phyloP scores from a whole-genome alignment of 2,329 filamentous ascomycete genomes.

The Fusarium xylarioides region DNA sequence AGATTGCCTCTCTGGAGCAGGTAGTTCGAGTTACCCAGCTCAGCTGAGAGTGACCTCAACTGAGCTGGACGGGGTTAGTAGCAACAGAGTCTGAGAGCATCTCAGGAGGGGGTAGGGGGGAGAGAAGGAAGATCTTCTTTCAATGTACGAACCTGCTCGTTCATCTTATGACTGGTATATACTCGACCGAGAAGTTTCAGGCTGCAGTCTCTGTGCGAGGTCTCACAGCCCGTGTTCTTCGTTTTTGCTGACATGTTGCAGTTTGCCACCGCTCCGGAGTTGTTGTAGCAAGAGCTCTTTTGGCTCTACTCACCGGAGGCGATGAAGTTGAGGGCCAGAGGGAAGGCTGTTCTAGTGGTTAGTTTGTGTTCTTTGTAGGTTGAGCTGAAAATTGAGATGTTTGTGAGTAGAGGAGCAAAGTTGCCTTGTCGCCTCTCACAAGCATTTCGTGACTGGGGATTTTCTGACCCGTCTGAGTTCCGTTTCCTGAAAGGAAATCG shows the following conservation, averaged over 20 bases:
- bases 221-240: slow-evolving; percentile 14
- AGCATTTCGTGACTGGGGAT: slow-evolving; percentile 1
- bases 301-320: slow-evolving; percentile 82
- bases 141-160: slow-evolving; percentile 56
- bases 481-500: slow-evolving; percentile 78
- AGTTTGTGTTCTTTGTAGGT: slow-evolving; percentile 30
- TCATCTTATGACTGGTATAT: slow-evolving; percentile 33
- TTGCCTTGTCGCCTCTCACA: not conserved
- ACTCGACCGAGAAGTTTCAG: slow-evolving; percentile 26
- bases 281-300: slow-evolving; percentile 25
- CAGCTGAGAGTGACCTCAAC: not conserved
- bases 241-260: slow-evolving; percentile 46
- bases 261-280: slow-evolving; percentile 71
- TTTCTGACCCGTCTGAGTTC: slow-evolving; percentile 82
- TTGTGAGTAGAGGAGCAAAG: not conserved
- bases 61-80: slow-evolving; percentile 36
- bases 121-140: slow-evolving; percentile 50
- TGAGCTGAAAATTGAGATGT: not conserved
- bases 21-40: not conserved
- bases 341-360: slow-evolving; percentile 67
- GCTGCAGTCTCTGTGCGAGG: not conserved
- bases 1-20: slow-evolving; percentile 43
- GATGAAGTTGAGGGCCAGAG: slow-evolving; percentile 88
- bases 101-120: slow-evolving; percentile 36
- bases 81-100: slow-evolving; percentile 40